A percentile compares a stretch with the other conserved stretches of the same genome.
Conservation (phyloP, 148 eudicot genomes). For the Simmondsia chinensis region DNA sequence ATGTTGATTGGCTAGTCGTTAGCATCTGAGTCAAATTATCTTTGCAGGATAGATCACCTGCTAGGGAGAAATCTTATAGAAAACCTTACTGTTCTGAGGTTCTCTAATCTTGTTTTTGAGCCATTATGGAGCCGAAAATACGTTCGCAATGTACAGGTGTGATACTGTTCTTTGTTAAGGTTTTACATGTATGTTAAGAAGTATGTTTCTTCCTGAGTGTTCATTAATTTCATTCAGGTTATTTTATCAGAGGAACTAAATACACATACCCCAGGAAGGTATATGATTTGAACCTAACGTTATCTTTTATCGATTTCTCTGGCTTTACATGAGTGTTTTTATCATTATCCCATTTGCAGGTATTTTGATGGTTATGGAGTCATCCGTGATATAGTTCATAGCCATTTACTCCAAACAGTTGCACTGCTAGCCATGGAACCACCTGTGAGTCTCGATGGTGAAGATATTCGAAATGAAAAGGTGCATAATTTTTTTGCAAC, state of each 20-base stretch:
- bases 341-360: constrained; percentile 6
- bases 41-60: constrained; percentile 29
- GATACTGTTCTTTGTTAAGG: background rate
- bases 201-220: background rate
- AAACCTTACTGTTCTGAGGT: constrained; percentile 34
- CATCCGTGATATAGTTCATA: constrained; percentile 25
- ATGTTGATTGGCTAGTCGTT: too few relatives aligned
- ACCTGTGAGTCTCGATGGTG: constrained; percentile 28
- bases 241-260: constrained; percentile 16
- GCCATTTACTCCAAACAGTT: constrained; percentile 24
- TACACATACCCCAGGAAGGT: constrained; percentile 16
- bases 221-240: constrained; percentile 7
- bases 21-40: background rate
- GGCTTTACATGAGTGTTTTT: background rate
- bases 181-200: background rate
- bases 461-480: constrained; percentile 40
- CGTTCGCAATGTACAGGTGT: constrained; percentile 25
- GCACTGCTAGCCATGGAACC: constrained; percentile 38
- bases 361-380: constrained; percentile 27
- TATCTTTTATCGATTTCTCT: background rate
- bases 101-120: constrained; percentile 30
- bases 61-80: constrained; percentile 33
- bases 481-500: constrained; percentile 4
- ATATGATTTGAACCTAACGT: background rate
- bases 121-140: constrained; percentile 30